Conservation (phyloP, 1,284 basidiomycete species). For the Agroathelia rolfsii region DNA sequence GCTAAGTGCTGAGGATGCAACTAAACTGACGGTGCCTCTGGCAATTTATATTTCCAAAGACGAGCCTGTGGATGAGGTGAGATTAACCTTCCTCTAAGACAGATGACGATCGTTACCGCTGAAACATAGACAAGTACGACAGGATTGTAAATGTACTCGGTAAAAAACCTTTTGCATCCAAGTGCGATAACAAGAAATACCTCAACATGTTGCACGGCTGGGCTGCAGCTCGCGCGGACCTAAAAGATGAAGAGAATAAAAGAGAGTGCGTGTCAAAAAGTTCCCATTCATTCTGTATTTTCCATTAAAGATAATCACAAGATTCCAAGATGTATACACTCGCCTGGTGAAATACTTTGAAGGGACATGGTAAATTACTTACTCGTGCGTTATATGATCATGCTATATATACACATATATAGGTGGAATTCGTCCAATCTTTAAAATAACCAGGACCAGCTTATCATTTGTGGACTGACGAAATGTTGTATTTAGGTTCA, state of each 20-base stretch:
- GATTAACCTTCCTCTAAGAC: too few relatives aligned
- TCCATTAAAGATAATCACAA: slow-evolving; percentile 14
- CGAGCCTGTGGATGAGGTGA: slow-evolving; percentile 32
- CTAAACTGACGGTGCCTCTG: slow-evolving; percentile 32
- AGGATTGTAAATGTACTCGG: slow-evolving; percentile 27
- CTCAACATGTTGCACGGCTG: slow-evolving; percentile 40
- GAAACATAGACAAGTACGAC: slow-evolving; percentile 21
- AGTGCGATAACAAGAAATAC: slow-evolving; percentile 35
- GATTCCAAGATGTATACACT: slow-evolving; percentile 50
- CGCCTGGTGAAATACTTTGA: slow-evolving; percentile 43
- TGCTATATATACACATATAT: too few relatives aligned
- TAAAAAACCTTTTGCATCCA: slow-evolving; percentile 30
- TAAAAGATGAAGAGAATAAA: slow-evolving; percentile 39
- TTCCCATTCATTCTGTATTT: slow-evolving; percentile 1
- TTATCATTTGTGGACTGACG: too few relatives aligned
- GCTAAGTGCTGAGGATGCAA: slow-evolving; percentile 31
- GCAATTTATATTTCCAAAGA: slow-evolving; percentile 37
- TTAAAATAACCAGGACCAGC: too few relatives aligned
- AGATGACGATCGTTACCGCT: too few relatives aligned
- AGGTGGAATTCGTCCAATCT: too few relatives aligned
- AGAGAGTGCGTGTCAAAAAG: slow-evolving; percentile 27
- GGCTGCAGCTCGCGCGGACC: slow-evolving; percentile 45
- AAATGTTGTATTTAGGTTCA: too few relatives aligned
- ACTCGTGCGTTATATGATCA: too few relatives aligned
- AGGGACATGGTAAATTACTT: too few relatives aligned